These are phyloP conservation scores for Pilasporangium apinafurcum DNA, from an alignment of 352 stramenopile genomes.

Conservation along the genomic window DNA sequence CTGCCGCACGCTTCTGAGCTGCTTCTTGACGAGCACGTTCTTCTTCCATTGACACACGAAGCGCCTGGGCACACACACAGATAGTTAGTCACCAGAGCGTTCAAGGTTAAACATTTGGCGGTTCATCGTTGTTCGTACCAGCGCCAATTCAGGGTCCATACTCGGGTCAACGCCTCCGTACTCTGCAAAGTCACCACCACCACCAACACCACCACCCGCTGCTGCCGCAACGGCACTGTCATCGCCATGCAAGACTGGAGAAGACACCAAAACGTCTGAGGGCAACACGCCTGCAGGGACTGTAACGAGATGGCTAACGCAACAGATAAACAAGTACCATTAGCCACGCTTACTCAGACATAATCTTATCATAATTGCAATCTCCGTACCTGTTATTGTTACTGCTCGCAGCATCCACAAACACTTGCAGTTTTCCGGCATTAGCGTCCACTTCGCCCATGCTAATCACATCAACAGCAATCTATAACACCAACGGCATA, in stretches of 20 bases:
- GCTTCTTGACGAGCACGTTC: constrained; percentile 94
- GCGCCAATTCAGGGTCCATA: constrained; percentile 98
- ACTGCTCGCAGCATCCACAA: constrained; percentile 92
- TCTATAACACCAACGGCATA: constrained; percentile 25
- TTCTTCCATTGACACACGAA: constrained; percentile 99
- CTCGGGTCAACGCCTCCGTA: constrained; percentile 97
- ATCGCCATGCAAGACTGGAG: constrained; percentile 91
- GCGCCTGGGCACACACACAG: constrained; percentile 26
- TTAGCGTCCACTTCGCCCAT: constrained; percentile 95
- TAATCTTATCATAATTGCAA: neutral
- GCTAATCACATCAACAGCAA: constrained; percentile 97
- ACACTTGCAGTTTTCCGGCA: constrained; percentile 81
- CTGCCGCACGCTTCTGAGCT: constrained; percentile 85
- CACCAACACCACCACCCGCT: constrained; percentile 18
- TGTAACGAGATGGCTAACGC: constrained; percentile 90
- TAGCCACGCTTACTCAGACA: neutral
- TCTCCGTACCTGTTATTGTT: constrained; percentile 72
- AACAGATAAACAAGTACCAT: neutral
- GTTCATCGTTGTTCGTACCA: constrained; percentile 88
- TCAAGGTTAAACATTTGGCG: too few relatives aligned
- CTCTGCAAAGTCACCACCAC: constrained; percentile 83
- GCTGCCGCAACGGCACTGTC: constrained; percentile 48
- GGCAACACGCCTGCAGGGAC: constrained; percentile 95
- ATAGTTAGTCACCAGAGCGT: neutral
- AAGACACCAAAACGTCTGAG: constrained; percentile 96